These are phyloP conservation scores for Neopestalotiopsis clavispora DNA, from an alignment of 2,329 filamentous ascomycete species.

Conservation along the genomic window DNA sequence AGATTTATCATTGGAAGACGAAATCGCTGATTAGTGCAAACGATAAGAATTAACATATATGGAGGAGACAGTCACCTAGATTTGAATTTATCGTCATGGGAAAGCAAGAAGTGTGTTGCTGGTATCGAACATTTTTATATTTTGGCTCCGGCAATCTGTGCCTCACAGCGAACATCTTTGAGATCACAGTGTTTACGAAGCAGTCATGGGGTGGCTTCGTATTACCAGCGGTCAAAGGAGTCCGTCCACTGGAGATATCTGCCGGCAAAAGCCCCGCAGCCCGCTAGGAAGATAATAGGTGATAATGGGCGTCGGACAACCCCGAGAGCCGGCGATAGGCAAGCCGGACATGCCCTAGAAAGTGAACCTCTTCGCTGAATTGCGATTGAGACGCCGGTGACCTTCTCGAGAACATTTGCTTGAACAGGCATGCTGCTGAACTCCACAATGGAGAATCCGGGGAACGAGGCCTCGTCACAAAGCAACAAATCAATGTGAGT, in stretches of 20 bases:
- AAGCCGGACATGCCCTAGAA: neutral
- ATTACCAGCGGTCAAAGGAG: too few species aligned
- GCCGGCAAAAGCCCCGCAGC: neutral
- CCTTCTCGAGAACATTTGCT: neutral
- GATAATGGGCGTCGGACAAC: neutral
- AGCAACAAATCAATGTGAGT: neutral
- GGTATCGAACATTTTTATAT: too few species aligned
- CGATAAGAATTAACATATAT: too few species aligned
- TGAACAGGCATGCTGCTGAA: neutral
- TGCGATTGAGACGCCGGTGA: neutral
- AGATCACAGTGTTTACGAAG: too few species aligned
- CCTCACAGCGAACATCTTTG: too few species aligned
- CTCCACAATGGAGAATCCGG: neutral
- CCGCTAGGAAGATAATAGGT: neutral
- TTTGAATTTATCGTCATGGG: too few species aligned
- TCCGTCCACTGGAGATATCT: neutral
- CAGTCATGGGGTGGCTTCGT: too few species aligned
- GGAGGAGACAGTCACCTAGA: too few species aligned
- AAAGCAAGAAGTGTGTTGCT: too few species aligned
- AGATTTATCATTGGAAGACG: too few species aligned
- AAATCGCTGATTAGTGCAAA: too few species aligned
- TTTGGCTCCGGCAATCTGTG: too few species aligned
- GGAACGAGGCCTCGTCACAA: neutral
- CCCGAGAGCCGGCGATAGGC: slow-evolving; percentile 4
- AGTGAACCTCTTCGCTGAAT: neutral